These are phyloP conservation scores for Amanita molliuscula DNA, from an alignment of 768 basidiomycete species.

Conservation along the genomic window DNA sequence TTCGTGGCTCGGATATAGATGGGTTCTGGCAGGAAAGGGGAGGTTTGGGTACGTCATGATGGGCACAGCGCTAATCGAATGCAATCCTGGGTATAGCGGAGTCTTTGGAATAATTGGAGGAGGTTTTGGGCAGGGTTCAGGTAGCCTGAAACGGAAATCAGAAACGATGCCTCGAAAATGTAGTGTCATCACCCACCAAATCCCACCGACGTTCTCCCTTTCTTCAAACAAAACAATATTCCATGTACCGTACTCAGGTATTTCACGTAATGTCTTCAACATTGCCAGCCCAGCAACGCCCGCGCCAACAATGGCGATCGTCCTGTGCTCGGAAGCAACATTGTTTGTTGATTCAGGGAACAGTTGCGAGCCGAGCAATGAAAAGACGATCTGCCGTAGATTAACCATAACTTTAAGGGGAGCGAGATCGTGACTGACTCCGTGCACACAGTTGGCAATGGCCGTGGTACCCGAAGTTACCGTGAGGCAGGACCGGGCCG, in stretches of 20 bases:
- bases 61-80: constrained; percentile 45
- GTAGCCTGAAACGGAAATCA: constrained; percentile 17
- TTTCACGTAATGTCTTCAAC: constrained; percentile 37
- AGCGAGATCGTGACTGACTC: too few species aligned
- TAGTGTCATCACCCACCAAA: constrained; percentile 29
- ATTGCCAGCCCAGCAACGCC: constrained; percentile 46
- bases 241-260: constrained; percentile 32
- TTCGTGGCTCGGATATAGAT: constrained; percentile 39
- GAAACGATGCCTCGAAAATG: not conserved
- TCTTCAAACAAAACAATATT: constrained; percentile 47
- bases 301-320: constrained; percentile 47
- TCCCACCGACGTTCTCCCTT: constrained; percentile 40
- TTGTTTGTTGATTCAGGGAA: constrained; percentile 1
- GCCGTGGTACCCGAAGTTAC: too few species aligned
- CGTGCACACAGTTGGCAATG: too few species aligned
- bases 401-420: too few species aligned
- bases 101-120: constrained; percentile 44
- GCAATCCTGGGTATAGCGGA: constrained; percentile 44
- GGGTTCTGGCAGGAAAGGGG: constrained; percentile 38
- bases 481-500: too few species aligned
- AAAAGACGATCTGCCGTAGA: constrained; percentile 13
- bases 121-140: constrained; percentile 16
- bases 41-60: constrained; percentile 49
- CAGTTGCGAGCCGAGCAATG: constrained; percentile 9
- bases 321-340: constrained; percentile 19